Evolutionary conservation across 805 yeast genomes (phyloP).

Genomic region (Maudiozyma pseudohumilis): DNA sequence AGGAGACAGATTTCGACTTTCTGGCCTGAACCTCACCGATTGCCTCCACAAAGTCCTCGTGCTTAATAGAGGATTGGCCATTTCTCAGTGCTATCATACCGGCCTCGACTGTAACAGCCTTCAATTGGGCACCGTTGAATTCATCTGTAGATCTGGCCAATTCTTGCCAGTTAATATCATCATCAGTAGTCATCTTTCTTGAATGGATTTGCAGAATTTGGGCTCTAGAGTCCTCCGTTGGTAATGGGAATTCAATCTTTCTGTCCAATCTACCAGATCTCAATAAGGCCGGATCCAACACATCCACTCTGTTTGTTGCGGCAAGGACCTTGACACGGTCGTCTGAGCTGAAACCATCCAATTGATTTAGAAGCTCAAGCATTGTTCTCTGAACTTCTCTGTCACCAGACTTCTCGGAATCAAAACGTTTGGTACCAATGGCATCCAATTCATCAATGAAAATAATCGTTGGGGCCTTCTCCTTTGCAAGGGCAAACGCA

Average conservation of each 20-base stretch:
- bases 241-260: constrained; percentile 95
- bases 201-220: constrained; percentile 95
- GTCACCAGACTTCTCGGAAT: constrained; percentile 94
- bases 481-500: constrained; percentile 94
- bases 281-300: constrained; percentile 93
- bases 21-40: constrained; percentile 97
- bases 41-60: constrained; percentile 97
- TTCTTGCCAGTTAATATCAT: constrained; percentile 93
- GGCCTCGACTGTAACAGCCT: constrained; percentile 98
- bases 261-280: constrained; percentile 97
- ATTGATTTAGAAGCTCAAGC: constrained; percentile 93
- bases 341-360: constrained; percentile 96
- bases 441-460: constrained; percentile 98
- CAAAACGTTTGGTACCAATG: constrained; percentile 96
- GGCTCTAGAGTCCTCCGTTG: constrained; percentile 95
- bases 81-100: constrained; percentile 98
- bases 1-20: constrained; percentile 88
- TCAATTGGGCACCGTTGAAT: constrained; percentile 96
- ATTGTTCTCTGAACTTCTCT: constrained; percentile 98
- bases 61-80: constrained; percentile 84
- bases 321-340: constrained; percentile 96
- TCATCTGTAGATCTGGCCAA: constrained; percentile 97
- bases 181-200: constrained; percentile 89
- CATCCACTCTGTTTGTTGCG: constrained; percentile 97
- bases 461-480: constrained; percentile 95